These are phyloP conservation scores for Trichophyton verrucosum DNA, from an alignment of 2,329 filamentous ascomycete species.

Conservation along the genomic window DNA sequence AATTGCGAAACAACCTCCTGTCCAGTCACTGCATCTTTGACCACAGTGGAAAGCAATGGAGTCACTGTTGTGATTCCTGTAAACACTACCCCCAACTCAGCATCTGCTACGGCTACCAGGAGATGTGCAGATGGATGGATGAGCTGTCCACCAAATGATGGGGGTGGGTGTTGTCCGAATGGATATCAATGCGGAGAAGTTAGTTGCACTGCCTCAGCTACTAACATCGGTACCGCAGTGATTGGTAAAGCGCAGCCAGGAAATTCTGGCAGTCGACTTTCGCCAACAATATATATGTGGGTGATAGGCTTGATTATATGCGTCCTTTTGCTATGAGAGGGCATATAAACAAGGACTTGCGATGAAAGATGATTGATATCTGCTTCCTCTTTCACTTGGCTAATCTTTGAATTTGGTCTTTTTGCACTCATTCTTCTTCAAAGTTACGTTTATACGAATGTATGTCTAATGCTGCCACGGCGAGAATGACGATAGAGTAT, in stretches of 20 bases:
- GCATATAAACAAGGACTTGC: neutral
- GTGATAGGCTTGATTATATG: neutral
- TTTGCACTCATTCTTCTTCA: neutral
- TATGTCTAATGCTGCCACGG: neutral
- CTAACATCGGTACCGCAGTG: constrained; percentile 43
- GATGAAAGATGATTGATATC: neutral
- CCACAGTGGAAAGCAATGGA: constrained; percentile 51
- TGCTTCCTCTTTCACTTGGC: neutral
- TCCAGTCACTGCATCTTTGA: constrained; percentile 46
- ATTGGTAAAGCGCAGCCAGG: constrained; percentile 29
- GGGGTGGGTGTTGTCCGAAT: constrained; percentile 72
- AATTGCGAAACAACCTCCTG: constrained; percentile 75
- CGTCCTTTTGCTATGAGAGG: neutral
- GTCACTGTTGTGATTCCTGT: constrained; percentile 57
- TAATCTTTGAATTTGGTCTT: neutral
- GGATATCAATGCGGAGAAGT: constrained; percentile 61
- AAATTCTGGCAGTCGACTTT: constrained; percentile 6
- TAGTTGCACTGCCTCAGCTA: constrained; percentile 52
- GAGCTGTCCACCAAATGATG: constrained; percentile 50
- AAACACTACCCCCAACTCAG: constrained; percentile 31
- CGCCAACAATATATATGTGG: neutral
- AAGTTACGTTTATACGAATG: neutral
- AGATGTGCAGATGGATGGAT: constrained; percentile 72
- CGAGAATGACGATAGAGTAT: neutral
- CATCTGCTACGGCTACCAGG: constrained; percentile 21